Percentiles rank a stretch among this genome's conserved stretches.
Evolutionary conservation across 2,329 filamentous ascomycete genomes (phyloP).

Genomic region (Thielaviopsis euricoi): DNA sequence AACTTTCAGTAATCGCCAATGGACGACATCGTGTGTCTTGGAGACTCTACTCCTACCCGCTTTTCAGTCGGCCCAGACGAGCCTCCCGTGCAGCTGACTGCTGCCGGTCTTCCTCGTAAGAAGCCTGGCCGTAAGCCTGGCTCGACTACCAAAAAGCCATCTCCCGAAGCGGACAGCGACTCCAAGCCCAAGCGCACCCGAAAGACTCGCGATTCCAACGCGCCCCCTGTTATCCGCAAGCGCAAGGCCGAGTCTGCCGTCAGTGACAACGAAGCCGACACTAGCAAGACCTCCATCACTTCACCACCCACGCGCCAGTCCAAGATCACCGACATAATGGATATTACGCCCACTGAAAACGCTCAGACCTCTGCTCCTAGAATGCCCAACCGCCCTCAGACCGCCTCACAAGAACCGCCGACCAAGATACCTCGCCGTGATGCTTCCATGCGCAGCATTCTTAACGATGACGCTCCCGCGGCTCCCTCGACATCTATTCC

Average conservation of each 20-base stretch:
- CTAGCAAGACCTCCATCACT: conserved; percentile 20
- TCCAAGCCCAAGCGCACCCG: conserved; percentile 28
- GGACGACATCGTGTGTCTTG: conserved; percentile 34
- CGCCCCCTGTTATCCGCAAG: conserved; percentile 35
- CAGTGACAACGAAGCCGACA: conserved; percentile 22
- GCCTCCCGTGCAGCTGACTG: conserved; percentile 33
- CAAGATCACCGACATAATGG: conserved; percentile 25
- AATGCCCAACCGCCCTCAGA: conserved; percentile 15
- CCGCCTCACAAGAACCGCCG: conserved; percentile 20
- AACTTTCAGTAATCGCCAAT: conserved; percentile 20
- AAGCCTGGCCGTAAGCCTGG: conserved; percentile 51
- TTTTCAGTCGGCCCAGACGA: conserved; percentile 21
- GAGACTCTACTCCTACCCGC: conserved; percentile 18
- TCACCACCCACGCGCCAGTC: conserved; percentile 19
- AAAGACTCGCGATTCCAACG: conserved; percentile 44
- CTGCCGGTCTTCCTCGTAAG: conserved; percentile 41
- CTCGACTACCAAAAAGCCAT: conserved; percentile 29
- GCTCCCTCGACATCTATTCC: conserved; percentile 26
- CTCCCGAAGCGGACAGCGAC: conserved; percentile 22
- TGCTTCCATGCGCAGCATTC: conserved; percentile 37
- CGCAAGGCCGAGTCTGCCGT: conserved; percentile 31
- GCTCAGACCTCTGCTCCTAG: conserved; percentile 13
- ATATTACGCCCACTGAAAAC: conserved; percentile 7
- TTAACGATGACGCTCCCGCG: conserved; percentile 35
- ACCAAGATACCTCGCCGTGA: conserved; percentile 36